Base-by-base conservation (phyloP, 805 yeast genomes). In the Sugiyamaella valdiviana region DNA sequence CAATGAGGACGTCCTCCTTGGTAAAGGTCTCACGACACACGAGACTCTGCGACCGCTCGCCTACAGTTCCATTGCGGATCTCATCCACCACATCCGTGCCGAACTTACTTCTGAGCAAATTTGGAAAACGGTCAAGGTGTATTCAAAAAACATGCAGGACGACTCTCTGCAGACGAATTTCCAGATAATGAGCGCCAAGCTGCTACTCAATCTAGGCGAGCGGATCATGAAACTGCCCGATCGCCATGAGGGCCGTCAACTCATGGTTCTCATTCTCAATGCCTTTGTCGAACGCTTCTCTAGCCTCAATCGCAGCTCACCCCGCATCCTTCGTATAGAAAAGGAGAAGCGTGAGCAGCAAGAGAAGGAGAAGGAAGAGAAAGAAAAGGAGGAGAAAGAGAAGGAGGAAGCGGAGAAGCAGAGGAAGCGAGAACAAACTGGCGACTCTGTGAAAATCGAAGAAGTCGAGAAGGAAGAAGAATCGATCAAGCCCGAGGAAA, bases 171-270 rank as follows among this genome's bases (percentile, higher is more conserved):
- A 95, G 0, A 75, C 87, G 52, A 85, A 95, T 5, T 96, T 90
- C 35, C 98, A 95, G 64, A 85, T 90, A 7, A 89, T 93, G 97
- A 85, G 96, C 67, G 96, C 97, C 2, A 91, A 90, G 66, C 71
- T 93, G 26, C 67, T 93, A 26, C 67, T 91, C 53, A 95, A 93
- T 64, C 71, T 95, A 58, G 91, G 93, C 17, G 99, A 95, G 56
- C 72, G 95, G 39, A 84, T 93, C 36, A 75, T 85, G 77, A 84
- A 85, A 59, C 66, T 90, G 57, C 90, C 85, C 37, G 84, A 85
- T 46, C 85, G 85, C 56, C 76, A 79, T 22, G 96, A 93, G 53
- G 85, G 88, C 2, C 73, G 93, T 46, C 95, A 88, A 63, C 70
- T 95, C 46, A 78, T 89, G 68, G 79, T 93, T 77, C 74, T 85